Conservation (phyloP, 2,329 filamentous ascomycete species). For the Massarina eburnea region DNA sequence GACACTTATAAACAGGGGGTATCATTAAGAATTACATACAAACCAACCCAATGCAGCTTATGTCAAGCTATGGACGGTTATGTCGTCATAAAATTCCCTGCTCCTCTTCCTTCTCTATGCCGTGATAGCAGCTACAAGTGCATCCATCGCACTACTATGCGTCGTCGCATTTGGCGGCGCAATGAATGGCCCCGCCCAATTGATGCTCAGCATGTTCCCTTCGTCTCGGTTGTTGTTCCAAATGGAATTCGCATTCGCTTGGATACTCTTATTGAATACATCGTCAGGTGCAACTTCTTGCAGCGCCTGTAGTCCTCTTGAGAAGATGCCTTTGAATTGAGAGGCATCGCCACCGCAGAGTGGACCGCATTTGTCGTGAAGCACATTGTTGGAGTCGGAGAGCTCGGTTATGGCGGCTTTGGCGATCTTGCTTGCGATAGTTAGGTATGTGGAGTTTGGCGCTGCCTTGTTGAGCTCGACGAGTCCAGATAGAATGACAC, state of each 20-base stretch:
- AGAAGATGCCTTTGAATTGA: conserved; percentile 74
- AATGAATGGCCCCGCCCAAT: conserved; percentile 65
- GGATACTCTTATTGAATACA: conserved; percentile 58
- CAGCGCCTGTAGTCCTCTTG: conserved; percentile 64
- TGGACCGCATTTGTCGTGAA: conserved; percentile 45
- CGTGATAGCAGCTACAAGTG: conserved; percentile 60
- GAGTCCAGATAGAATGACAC: conserved; percentile 61
- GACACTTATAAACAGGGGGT: conserved; percentile 1
- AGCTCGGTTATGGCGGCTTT: conserved; percentile 41
- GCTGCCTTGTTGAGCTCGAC: conserved; percentile 54
- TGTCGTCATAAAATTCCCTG: not conserved
- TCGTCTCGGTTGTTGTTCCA: conserved; percentile 61
- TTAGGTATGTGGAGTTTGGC: conserved; percentile 35
- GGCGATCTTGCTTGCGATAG: conserved; percentile 42
- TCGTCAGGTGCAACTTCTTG: conserved; percentile 54
- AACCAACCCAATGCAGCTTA: not conserved
- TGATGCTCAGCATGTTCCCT: conserved; percentile 58
- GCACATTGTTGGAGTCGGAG: conserved; percentile 40
- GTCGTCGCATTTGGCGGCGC: conserved; percentile 57
- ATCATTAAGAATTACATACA: conserved; percentile 17
- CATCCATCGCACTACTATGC: conserved; percentile 68
- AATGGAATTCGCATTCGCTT: conserved; percentile 64
- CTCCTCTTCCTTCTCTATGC: conserved; percentile 9
- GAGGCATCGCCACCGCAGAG: conserved; percentile 49
- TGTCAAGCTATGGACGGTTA: too few species aligned